Base-by-base conservation (phyloP, 257 asterid genomes). In the Prunella vulgaris region DNA sequence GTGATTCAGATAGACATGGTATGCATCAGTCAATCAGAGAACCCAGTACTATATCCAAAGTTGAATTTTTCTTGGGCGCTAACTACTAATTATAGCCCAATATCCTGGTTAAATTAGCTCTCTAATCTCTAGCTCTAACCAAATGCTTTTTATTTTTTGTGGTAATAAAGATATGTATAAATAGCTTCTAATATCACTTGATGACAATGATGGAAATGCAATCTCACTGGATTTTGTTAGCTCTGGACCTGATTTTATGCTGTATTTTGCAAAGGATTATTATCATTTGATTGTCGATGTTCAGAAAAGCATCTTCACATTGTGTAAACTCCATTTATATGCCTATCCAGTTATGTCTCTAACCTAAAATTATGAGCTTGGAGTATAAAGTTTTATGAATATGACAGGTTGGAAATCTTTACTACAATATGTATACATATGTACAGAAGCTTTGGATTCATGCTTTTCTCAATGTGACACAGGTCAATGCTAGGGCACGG, bases 401-500 rank as follows among this genome's bases (percentile, higher is more conserved):
- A 62, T 67, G 38, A 13, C 35, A 10, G 63, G 46, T 42, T 60
- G 53, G 22, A 65, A 35, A 72, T 70, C 25, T 70, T 30, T 59
- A 52, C 40, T 24, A 38, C 56, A 27, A 9, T 35, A 59, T 63
- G 42, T 54, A 3, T 42, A 28, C 7, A 57, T 57, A 30, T 44
- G 35, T 4, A 60, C 12, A 25, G 48, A 54, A 63, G 33, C 66
- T 68, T 73, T 59, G 15, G 22, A 17, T 51, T 76, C 69, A 71
- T 54, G 48, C 48, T 44, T 71, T 20, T 40, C 6, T 62, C 54
- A 32, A 63, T 73, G 40, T 78, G 76, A 75, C 60, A 40, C 86
- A 94, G 99, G 84, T 94, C 66, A 94, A 88, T 74, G 96, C 99
- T 37, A 89, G 97, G 75, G 99, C 99, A 67, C 85, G 76, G 57